phyloP scores from a whole-genome alignment of 305 asterid species.

The Fraxinus sp. region DNA sequence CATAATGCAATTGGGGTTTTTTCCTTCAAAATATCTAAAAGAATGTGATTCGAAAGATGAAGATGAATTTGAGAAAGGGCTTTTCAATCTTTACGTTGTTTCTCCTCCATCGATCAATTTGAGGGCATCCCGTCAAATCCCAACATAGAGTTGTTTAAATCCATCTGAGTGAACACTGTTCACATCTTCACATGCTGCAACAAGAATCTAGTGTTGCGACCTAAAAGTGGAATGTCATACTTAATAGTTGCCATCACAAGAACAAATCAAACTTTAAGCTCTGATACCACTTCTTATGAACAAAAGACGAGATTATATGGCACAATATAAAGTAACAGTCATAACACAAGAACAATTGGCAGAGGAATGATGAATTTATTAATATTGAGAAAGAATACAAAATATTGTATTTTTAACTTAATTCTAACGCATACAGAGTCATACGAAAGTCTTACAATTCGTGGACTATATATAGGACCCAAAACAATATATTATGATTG shows the following conservation, averaged over 20 bases:
- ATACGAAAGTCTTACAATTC: too few species aligned
- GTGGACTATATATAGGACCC: too few species aligned
- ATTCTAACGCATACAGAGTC: too few species aligned
- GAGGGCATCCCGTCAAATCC: neutral
- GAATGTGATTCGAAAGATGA: too few species aligned
- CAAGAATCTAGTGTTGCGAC: neutral
- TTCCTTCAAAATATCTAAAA: neutral
- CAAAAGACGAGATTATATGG: too few species aligned
- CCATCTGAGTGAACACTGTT: neutral
- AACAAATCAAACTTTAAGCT: neutral
- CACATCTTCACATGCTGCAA: neutral
- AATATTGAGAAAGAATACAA: too few species aligned
- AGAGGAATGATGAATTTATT: too few species aligned
- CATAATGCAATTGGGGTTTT: neutral
- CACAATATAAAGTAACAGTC: too few species aligned
- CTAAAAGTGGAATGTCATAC: neutral
- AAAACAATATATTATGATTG: too few species aligned
- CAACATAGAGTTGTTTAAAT: neutral
- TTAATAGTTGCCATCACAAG: neutral
- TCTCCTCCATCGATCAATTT: neutral
- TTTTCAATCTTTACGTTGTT: neutral
- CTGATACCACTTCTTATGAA: neutral
- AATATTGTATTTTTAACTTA: too few species aligned
- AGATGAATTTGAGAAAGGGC: neutral
- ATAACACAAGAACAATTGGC: too few species aligned